Evolutionary conservation across 1,139 yeast species (phyloP).

Genomic region (Protomyces macrosporus): DNA sequence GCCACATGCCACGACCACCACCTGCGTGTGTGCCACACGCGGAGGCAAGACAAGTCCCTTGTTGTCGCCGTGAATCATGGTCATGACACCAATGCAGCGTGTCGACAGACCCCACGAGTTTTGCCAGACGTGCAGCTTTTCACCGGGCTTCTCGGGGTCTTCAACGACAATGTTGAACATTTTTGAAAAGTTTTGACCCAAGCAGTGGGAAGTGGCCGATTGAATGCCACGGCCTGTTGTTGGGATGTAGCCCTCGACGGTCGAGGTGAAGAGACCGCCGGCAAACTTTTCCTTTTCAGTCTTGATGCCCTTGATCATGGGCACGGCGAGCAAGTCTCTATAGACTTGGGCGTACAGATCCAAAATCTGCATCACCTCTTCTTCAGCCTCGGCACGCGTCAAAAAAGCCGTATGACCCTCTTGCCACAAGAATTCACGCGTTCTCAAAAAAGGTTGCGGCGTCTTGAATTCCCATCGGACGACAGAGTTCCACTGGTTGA

Average conservation of each 20-base stretch:
- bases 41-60: conserved; percentile 98
- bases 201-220: conserved; percentile 97
- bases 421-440: conserved; percentile 99
- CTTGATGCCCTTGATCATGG: conserved; percentile 90
- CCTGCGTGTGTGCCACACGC: conserved; percentile 88
- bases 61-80: conserved; percentile 97
- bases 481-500: conserved; percentile 97
- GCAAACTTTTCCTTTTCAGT: conserved; percentile 98
- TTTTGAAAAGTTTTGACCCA: conserved; percentile 97
- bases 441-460: conserved; percentile 98
- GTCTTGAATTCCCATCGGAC: conserved; percentile 99
- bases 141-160: conserved; percentile 58
- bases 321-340: conserved; percentile 91
- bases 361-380: conserved; percentile 80
- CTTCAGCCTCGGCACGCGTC: conserved; percentile 68
- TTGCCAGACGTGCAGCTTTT: conserved; percentile 79
- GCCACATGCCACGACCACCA: conserved; percentile 91
- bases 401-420: conserved; percentile 99
- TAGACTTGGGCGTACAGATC: conserved; percentile 81
- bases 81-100: conserved; percentile 98
- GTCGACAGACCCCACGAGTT: conserved; percentile 99
- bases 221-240: conserved; percentile 99
- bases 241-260: conserved; percentile 94
- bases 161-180: conserved; percentile 96
- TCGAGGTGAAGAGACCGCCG: conserved; percentile 93